Evolutionary conservation across 768 basidiomycete species (phyloP), one percentile per base, ranked within the genome.

Genomic region (Lyophyllum atratum): DNA sequence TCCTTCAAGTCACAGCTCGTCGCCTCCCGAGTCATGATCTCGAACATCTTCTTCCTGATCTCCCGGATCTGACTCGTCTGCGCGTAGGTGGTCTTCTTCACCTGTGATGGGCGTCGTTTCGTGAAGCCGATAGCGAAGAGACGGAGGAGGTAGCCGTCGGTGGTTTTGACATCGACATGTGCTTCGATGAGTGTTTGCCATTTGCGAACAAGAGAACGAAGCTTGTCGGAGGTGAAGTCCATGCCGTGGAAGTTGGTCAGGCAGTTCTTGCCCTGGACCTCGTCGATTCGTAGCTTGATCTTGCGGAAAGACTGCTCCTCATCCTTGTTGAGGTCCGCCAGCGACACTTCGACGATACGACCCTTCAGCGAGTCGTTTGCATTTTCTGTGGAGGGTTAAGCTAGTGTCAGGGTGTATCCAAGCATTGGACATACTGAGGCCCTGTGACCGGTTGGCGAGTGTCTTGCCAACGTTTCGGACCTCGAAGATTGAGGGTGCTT

Each of bases 181-280:
- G 97, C 97, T 80, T 98, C 97, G 68, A 99, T 95, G 70, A 98
- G 90, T 19, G 96, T 87, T 79, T 98, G 97, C 97, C 97, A 99
- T 80, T 98, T 99, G 75, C 96, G 93, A 67, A 99, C 97, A 70
- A 99, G 95, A 49, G 97, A 98, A 55, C 97, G 95, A 64, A 98
- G 89, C 80, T 98, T 98, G 87, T 99, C 97, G 57, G 96, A 97
- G 60, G 97, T 98, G 81, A 99, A 98, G 81, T 96, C 93, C 96
- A 99, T 98, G 74, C 97, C 97, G 77, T 96, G 92, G 92, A 99
- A 99, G 79, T 95, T 96, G 74, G 97, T 98, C 54, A 98, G 85
- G 83, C 95, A 97, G 84, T 94, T 97, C 84, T 95, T 96, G 80
- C 97, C 97, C 80, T 97, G 90, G 58, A 93, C 82, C 70, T 95